Conservation (phyloP, 2,329 filamentous ascomycete genomes). For the Neoarthrinium moseri region DNA sequence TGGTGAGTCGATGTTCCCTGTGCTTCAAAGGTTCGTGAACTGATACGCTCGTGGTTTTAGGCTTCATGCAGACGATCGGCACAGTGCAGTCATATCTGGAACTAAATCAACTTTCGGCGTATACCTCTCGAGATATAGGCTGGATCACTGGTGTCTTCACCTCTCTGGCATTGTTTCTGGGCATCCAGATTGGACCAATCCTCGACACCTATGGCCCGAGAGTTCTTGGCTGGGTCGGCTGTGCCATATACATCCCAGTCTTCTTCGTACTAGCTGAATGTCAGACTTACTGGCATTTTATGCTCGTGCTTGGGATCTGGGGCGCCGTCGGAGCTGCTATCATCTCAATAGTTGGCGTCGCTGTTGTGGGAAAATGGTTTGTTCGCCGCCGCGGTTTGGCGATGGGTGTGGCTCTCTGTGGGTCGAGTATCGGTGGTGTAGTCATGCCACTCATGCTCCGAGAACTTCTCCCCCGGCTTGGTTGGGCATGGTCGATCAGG, state of each 20-base stretch:
- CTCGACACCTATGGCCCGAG: conserved; percentile 39
- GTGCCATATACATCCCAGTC: conserved; percentile 29
- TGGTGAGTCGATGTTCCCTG: neutral
- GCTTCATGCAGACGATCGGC: conserved; percentile 37
- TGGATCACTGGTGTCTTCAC: conserved; percentile 40
- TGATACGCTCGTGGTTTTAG: too few species aligned
- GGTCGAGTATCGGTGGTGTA: conserved; percentile 25
- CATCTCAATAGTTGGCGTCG: conserved; percentile 33
- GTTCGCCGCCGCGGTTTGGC: conserved; percentile 20
- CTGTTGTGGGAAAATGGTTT: conserved; percentile 29
- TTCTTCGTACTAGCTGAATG: conserved; percentile 47
- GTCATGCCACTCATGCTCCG: conserved; percentile 33
- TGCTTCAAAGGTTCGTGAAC: too few species aligned
- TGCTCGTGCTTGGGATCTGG: conserved; percentile 40
- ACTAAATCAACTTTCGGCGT: conserved; percentile 33
- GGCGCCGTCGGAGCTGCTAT: conserved; percentile 39
- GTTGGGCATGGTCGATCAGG: conserved; percentile 34
- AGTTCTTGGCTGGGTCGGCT: conserved; percentile 29
- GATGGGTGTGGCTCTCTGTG: conserved; percentile 21
- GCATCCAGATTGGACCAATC: conserved; percentile 37
- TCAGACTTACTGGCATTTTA: conserved; percentile 32
- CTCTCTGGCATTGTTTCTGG: conserved; percentile 36
- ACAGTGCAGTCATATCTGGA: conserved; percentile 37
- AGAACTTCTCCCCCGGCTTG: conserved; percentile 23
- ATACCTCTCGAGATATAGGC: conserved; percentile 35